These are phyloP conservation scores for Candida glaebosa DNA, from an alignment of 805 yeast genomes.

Conservation along the genomic window DNA sequence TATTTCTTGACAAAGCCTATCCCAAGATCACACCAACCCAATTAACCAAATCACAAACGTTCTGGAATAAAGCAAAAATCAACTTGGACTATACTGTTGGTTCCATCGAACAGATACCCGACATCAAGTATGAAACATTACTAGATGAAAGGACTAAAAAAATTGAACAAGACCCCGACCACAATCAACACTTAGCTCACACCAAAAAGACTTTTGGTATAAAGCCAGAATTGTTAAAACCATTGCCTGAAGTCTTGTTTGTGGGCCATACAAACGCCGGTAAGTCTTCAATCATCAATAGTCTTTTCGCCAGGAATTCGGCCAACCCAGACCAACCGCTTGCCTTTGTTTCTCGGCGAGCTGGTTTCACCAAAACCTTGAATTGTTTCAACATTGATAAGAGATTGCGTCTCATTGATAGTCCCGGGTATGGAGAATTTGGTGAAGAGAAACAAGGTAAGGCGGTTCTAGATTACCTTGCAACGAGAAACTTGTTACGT, in stretches of 20 bases:
- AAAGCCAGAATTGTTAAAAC: conserved; percentile 26
- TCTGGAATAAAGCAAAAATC: conserved; percentile 45
- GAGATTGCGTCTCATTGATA: conserved; percentile 65
- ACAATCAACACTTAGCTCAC: conserved; percentile 13
- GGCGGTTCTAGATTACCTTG: conserved; percentile 60
- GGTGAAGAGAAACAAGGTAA: conserved; percentile 69
- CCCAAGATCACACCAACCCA: conserved; percentile 11
- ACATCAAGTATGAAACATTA: conserved; percentile 35
- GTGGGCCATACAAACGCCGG: conserved; percentile 87
- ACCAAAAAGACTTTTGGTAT: conserved; percentile 29
- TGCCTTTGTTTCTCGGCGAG: conserved; percentile 54
- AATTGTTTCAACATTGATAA: conserved; percentile 70
- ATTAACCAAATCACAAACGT: conserved; percentile 20
- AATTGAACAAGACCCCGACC: conserved; percentile 17
- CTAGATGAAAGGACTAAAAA: conserved; percentile 17
- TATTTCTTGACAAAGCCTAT: conserved; percentile 17
- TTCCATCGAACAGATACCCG: conserved; percentile 55
- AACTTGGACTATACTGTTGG: conserved; percentile 60
- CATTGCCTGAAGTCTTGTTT: conserved; percentile 67
- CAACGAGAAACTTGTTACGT: conserved; percentile 48
- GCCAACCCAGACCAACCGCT: conserved; percentile 14
- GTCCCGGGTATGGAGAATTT: conserved; percentile 86
- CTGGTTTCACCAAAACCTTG: conserved; percentile 61
- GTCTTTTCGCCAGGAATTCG: conserved; percentile 38
- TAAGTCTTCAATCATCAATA: conserved; percentile 73